Evolutionary conservation across 805 yeast genomes (phyloP).

Genomic region (Yueomyces sinensis): DNA sequence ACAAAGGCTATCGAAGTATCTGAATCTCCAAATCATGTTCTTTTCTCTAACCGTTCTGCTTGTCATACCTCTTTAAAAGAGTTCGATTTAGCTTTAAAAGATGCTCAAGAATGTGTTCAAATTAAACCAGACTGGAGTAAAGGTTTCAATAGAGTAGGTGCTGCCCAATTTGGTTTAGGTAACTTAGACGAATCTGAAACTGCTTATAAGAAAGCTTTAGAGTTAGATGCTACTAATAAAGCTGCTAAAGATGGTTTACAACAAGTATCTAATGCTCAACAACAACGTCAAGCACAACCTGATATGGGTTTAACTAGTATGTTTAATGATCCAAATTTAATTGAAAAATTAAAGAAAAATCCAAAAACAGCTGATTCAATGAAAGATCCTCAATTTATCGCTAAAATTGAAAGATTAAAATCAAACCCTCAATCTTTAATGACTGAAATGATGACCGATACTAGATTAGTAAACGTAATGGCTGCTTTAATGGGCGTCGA

Average conservation of each 20-base stretch:
- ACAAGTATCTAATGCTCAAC: constrained; percentile 51
- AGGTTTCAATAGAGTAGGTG: constrained; percentile 87
- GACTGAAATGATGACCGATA: constrained; percentile 61
- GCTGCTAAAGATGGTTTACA: constrained; percentile 77
- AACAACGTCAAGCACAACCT: constrained; percentile 37
- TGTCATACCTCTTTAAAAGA: constrained; percentile 69
- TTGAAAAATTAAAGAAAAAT: constrained; percentile 60
- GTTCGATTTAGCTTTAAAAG: constrained; percentile 62
- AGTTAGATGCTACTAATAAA: constrained; percentile 66
- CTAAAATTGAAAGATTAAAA: constrained; percentile 44
- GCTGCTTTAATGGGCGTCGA: constrained; percentile 79
- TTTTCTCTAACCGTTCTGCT: constrained; percentile 90
- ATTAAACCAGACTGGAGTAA: constrained; percentile 88
- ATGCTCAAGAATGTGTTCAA: constrained; percentile 73
- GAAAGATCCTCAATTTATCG: constrained; percentile 77
- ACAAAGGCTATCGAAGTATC: constrained; percentile 80
- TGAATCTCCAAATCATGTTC: constrained; percentile 75
- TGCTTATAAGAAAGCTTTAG: constrained; percentile 66
- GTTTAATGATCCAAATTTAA: constrained; percentile 68
- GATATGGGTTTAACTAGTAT: constrained; percentile 68
- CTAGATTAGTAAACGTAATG: constrained; percentile 78
- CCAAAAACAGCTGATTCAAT: constrained; percentile 81
- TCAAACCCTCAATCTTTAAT: constrained; percentile 65
- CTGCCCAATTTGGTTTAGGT: constrained; percentile 84
- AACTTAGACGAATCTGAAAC: constrained; percentile 61